Conservation (phyloP, 2,329 filamentous ascomycete species). For the Aspergillaceae sp. region DNA sequence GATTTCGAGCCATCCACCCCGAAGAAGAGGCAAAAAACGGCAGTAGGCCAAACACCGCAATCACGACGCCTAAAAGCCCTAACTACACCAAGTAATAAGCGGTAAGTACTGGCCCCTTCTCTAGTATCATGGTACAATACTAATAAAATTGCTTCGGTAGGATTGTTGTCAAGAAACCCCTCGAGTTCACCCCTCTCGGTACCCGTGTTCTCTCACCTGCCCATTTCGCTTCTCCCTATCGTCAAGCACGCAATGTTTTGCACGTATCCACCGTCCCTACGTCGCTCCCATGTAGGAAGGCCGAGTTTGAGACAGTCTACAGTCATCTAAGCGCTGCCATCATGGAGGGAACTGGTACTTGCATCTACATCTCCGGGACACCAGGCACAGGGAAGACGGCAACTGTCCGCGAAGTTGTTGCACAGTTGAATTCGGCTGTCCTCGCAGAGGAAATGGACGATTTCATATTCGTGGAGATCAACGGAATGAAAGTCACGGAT, state of each 20-base stretch:
- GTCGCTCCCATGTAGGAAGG: conserved; percentile 81
- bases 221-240: conserved; percentile 73
- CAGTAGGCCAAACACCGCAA: conserved; percentile 35
- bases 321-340: conserved; percentile 91
- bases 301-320: conserved; percentile 86
- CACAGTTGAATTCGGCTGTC: conserved; percentile 79
- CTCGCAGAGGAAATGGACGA: conserved; percentile 87
- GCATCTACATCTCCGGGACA: conserved; percentile 98
- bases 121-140: conserved; percentile 5
- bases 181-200: conserved; percentile 93
- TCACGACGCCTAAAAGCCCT: conserved; percentile 38
- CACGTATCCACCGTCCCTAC: conserved; percentile 90
- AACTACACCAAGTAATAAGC: conserved; percentile 56
- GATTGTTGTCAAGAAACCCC: conserved; percentile 70
- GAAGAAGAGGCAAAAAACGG: conserved; percentile 48
- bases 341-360: conserved; percentile 82
- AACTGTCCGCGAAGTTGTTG: conserved; percentile 89
- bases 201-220: conserved; percentile 72
- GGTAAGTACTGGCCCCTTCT: conserved; percentile 27
- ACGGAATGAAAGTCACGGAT: conserved; percentile 99
- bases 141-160: conserved; percentile 18
- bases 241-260: conserved; percentile 75
- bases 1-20: conserved; percentile 42
- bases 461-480: conserved; percentile 98
- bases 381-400: conserved; percentile 96